Percentiles rank a stretch among this genome's conserved stretches.
Conservation (phyloP, 2,329 filamentous ascomycete genomes). For the Pezicula carpinea region DNA sequence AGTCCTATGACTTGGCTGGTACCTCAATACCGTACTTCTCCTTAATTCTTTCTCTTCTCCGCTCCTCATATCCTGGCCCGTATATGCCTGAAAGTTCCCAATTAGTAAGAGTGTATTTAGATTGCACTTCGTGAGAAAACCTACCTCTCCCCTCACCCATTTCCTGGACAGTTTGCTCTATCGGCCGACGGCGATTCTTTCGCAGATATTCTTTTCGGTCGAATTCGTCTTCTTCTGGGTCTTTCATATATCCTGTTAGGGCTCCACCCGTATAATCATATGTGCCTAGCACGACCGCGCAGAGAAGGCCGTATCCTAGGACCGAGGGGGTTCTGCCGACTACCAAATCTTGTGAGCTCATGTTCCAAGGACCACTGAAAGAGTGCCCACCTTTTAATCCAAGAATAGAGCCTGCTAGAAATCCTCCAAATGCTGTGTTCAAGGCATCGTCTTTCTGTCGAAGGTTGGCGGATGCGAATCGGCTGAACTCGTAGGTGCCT, state of each 20-base stretch:
- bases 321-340: conserved; percentile 59
- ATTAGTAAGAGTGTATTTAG: conserved; percentile 5
- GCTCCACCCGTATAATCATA: conserved; percentile 61
- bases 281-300: conserved; percentile 50
- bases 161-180: conserved; percentile 61
- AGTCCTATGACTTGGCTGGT: conserved; percentile 23
- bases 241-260: conserved; percentile 45
- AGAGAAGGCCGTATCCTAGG: conserved; percentile 56
- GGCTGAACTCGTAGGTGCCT: conserved; percentile 62
- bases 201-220: conserved; percentile 57
- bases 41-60: conserved; percentile 62
- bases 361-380: not conserved
- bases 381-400: conserved; percentile 52
- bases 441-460: conserved; percentile 63
- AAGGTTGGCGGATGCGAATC: conserved; percentile 62
- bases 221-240: conserved; percentile 55
- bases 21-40: conserved; percentile 68
- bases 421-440: conserved; percentile 61
- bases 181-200: conserved; percentile 56
- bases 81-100: conserved; percentile 54
- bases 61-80: conserved; percentile 62
- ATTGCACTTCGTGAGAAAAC: conserved; percentile 14
- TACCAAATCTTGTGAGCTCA: conserved; percentile 26
- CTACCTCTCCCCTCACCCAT: conserved; percentile 68
- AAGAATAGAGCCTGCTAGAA: conserved; percentile 56